These are phyloP conservation scores for Leccinellum albellum DNA, from an alignment of 768 basidiomycete species.

Conservation along the genomic window DNA sequence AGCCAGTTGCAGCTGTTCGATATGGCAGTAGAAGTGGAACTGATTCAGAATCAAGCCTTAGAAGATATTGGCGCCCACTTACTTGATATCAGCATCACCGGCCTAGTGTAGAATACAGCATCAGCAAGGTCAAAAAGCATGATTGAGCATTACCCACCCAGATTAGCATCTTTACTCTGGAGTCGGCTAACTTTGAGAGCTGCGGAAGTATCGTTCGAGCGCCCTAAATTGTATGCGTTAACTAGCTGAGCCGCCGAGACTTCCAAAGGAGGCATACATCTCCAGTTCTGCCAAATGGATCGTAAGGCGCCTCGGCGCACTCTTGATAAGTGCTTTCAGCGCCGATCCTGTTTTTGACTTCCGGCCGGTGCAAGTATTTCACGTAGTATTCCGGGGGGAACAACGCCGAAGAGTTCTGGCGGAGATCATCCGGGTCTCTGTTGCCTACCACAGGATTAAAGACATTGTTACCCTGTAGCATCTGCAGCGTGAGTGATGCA, in stretches of 20 bases:
- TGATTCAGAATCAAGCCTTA: no score
- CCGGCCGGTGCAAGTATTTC: conserved; percentile 37
- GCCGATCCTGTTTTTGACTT: conserved; percentile 45
- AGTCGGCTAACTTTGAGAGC: conserved; percentile 34
- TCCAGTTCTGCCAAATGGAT: conserved; percentile 48
- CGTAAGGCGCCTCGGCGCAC: conserved; percentile 44
- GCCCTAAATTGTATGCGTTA: conserved; percentile 13
- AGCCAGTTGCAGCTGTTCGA: no score
- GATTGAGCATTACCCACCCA: conserved; percentile 30
- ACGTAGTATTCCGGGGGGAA: conserved; percentile 60
- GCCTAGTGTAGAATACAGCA: conserved; percentile 11
- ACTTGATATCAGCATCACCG: conserved; percentile 29
- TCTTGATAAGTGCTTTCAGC: conserved; percentile 47
- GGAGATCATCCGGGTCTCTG: conserved; percentile 53
- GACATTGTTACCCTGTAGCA: conserved; percentile 41
- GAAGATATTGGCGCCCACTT: no score
- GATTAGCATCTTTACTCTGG: conserved; percentile 36
- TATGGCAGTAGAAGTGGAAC: no score
- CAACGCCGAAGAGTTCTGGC: conserved; percentile 47
- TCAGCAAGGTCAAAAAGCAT: no score
- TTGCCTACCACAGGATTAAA: conserved; percentile 49
- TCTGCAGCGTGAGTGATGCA: background rate
- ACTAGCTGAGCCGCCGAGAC: background rate
- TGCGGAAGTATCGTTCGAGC: conserved; percentile 37
- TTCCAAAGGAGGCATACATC: conserved; percentile 41